These are phyloP conservation scores for Coffea humblotiana DNA, from an alignment of 305 asterid genomes.

Conservation along the genomic window DNA sequence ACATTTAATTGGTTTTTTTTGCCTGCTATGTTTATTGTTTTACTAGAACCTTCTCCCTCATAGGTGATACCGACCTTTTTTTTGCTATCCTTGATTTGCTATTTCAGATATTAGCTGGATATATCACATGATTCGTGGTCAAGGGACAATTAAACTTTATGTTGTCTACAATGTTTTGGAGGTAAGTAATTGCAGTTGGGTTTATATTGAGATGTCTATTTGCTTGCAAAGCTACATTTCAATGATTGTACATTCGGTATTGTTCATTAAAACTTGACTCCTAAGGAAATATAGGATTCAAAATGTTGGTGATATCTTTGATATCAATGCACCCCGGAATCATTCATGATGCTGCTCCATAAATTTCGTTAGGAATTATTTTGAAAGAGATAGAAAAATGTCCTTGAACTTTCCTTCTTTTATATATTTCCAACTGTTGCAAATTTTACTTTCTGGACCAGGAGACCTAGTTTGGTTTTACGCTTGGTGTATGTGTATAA, in stretches of 20 bases:
- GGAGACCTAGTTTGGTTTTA: no score
- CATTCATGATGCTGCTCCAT: neutral
- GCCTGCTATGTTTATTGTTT: neutral
- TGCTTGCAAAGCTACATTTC: neutral
- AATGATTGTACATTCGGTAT: neutral
- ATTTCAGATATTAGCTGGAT: conserved; percentile 90
- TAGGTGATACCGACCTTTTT: conserved; percentile 3
- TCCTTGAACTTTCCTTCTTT: no score
- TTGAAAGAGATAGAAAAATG: no score
- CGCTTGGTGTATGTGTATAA: no score
- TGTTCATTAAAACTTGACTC: neutral
- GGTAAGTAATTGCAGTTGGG: conserved; percentile 45
- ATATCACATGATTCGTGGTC: conserved; percentile 99
- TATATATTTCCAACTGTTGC: no score
- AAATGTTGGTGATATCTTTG: neutral
- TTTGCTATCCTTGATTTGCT: neutral
- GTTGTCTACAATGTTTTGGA: conserved; percentile 98
- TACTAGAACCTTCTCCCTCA: neutral
- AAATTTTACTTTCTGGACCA: no score
- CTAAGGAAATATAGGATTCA: neutral
- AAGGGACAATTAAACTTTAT: conserved; percentile 90
- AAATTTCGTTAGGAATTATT: neutral
- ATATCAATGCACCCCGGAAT: neutral
- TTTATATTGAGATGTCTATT: neutral
- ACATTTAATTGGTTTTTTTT: neutral